A percentile compares a stretch with the other conserved stretches of the same genome.
Evolutionary conservation across 352 stramenopile species (phyloP).

Genomic region (Discostella stelligera): DNA sequence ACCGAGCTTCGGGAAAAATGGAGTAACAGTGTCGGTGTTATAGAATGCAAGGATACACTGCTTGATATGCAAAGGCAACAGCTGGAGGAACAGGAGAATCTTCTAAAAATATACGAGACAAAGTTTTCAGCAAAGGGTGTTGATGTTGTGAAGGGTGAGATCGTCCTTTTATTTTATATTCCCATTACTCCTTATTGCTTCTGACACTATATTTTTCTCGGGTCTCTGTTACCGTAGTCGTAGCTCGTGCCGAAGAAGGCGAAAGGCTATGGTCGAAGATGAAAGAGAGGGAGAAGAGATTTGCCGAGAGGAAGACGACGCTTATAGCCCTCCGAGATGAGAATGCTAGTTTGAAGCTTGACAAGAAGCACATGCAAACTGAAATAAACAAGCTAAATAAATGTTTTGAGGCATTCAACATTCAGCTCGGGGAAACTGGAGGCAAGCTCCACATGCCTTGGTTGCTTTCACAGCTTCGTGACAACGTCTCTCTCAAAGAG

Average conservation of each 20-base stretch:
- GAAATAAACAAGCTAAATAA: constrained; percentile 27
- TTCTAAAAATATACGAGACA: constrained; percentile 27
- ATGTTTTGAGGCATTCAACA: constrained; percentile 26
- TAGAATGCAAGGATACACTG: constrained; percentile 26
- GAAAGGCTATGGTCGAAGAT: constrained; percentile 40
- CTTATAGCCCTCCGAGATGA: constrained; percentile 23
- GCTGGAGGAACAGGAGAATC: constrained; percentile 16
- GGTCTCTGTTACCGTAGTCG: not conserved
- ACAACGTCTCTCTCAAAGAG: constrained; percentile 44
- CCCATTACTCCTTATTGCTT: not conserved
- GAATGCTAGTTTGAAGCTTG: constrained; percentile 19
- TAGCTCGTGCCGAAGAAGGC: constrained; percentile 21
- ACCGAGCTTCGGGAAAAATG: constrained; percentile 3
- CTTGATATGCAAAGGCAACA: constrained; percentile 24
- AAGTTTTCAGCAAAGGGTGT: constrained; percentile 34
- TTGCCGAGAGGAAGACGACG: constrained; percentile 4
- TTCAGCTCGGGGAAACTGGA: constrained; percentile 20
- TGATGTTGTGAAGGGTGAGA: constrained; percentile 26
- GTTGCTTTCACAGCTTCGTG: constrained; percentile 35
- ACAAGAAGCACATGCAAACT: constrained; percentile 21
- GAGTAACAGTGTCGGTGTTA: not conserved
- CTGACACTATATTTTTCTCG: not conserved
- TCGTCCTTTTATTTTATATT: not conserved
- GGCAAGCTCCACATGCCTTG: constrained; percentile 40
- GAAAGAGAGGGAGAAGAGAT: constrained; percentile 42